Evolutionary conservation across 1,284 basidiomycete species (phyloP).

Genomic region (Pascua guehoae): DNA sequence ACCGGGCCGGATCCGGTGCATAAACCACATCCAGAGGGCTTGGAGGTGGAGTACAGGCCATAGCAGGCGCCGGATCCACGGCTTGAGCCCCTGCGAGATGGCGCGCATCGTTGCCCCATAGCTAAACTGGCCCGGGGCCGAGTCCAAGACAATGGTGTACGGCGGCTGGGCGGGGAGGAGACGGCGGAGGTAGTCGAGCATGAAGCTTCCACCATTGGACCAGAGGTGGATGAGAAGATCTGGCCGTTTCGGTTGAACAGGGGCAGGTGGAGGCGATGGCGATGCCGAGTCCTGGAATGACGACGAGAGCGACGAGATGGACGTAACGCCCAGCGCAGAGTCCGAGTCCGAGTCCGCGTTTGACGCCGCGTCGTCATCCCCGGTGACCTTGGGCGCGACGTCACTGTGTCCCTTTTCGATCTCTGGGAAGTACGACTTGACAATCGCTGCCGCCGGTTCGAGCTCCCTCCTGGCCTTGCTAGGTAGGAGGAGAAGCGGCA

Average conservation of each 20-base stretch:
- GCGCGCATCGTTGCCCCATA: conserved; percentile 6
- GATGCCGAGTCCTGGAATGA: neutral
- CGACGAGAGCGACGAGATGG: neutral
- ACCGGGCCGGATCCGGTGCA: neutral
- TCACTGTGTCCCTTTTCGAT: neutral
- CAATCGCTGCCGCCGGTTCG: neutral
- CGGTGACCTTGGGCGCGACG: neutral
- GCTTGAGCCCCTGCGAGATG: neutral
- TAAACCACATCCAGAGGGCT: conserved; percentile 11
- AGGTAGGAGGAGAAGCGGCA: conserved; percentile 9
- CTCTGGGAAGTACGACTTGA: conserved; percentile 1
- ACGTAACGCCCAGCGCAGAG: neutral
- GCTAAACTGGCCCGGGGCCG: conserved; percentile 13
- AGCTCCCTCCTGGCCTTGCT: neutral
- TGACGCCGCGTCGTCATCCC: too few relatives aligned
- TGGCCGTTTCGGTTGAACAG: neutral
- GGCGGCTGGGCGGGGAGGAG: neutral
- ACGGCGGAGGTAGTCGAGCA: conserved; percentile 4
- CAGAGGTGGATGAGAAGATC: conserved; percentile 16
- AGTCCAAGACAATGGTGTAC: conserved; percentile 15
- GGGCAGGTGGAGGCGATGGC: neutral
- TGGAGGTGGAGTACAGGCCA: conserved; percentile 7
- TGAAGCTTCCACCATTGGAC: conserved; percentile 15
- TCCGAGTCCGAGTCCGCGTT: too few relatives aligned
- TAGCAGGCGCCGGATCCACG: conserved; percentile 5